Conservation (phyloP, 2,329 filamentous ascomycete genomes). For the Alternaria ethzedia region DNA sequence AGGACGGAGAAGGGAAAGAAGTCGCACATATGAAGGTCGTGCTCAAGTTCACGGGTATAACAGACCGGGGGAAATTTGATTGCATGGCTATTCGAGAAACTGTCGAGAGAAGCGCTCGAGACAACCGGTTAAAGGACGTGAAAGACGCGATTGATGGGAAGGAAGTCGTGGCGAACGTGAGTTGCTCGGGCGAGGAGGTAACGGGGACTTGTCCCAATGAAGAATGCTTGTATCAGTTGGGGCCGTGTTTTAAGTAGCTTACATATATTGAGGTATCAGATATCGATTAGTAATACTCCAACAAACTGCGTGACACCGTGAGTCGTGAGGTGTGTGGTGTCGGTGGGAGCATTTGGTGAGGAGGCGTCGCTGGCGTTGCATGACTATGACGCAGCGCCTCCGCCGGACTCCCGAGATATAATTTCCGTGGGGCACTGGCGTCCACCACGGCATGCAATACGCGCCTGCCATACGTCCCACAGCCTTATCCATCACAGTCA, state of each 20-base stretch:
- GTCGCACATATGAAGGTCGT: constrained; percentile 3
- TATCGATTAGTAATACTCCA: background rate
- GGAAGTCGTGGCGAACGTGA: background rate
- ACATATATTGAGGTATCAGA: background rate
- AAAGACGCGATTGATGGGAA: background rate
- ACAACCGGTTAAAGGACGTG: background rate
- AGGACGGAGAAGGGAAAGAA: background rate
- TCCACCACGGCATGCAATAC: constrained; percentile 2
- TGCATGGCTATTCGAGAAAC: background rate
- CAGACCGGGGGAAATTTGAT: constrained; percentile 6
- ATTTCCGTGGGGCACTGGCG: constrained; percentile 5
- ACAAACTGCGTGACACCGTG: background rate
- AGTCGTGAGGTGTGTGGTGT: background rate
- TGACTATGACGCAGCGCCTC: constrained; percentile 12
- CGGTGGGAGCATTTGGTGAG: background rate
- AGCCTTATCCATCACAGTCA: background rate
- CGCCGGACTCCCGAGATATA: constrained; percentile 11
- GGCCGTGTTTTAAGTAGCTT: background rate
- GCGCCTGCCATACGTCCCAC: background rate
- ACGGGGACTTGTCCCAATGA: constrained; percentile 3
- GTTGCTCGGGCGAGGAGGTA: constrained; percentile 1
- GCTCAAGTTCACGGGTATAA: background rate
- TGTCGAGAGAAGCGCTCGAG: background rate
- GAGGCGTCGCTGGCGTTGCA: background rate
- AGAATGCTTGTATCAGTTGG: constrained; percentile 6